A percentile compares a stretch with the other conserved stretches of the same genome.
phyloP scores from a whole-genome alignment of 129 eudicot species.

The Sambucus nigra region DNA sequence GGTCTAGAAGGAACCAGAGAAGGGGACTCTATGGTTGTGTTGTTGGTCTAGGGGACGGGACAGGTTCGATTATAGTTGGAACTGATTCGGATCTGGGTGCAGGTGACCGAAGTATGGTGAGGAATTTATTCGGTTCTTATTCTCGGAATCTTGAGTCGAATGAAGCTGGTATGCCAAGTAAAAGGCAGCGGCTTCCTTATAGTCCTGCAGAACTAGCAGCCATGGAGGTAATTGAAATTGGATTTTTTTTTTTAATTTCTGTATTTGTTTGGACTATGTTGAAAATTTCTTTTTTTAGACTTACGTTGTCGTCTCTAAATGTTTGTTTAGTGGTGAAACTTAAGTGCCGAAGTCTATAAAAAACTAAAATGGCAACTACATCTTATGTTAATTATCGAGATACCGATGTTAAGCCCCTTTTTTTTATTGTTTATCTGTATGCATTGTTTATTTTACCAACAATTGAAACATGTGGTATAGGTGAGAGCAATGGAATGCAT shows the following conservation, averaged over 20 bases:
- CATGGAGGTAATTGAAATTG: constrained; percentile 55
- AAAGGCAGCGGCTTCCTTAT: constrained; percentile 83
- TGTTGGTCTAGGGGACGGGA: constrained; percentile 85
- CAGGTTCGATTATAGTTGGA: constrained; percentile 83
- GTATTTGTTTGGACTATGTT: background rate
- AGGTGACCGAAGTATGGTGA: constrained; percentile 54
- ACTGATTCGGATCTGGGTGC: constrained; percentile 53
- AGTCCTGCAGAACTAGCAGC: constrained; percentile 93
- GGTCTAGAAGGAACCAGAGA: constrained; percentile 87
- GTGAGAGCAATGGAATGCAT: constrained; percentile 94
- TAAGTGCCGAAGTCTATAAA: too few species aligned
- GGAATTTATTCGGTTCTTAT: constrained; percentile 63
- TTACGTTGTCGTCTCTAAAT: too few species aligned
- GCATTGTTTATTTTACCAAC: background rate
- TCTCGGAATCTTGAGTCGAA: constrained; percentile 39
- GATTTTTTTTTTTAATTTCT: background rate
- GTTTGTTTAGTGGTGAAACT: too few species aligned
- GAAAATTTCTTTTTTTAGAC: too few species aligned
- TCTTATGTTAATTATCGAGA: too few species aligned
- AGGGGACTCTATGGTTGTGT: constrained; percentile 90
- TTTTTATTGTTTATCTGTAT: background rate
- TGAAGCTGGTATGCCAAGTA: constrained; percentile 52
- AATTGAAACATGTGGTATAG: constrained; percentile 26
- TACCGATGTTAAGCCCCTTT: too few species aligned
- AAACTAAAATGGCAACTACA: too few species aligned